phyloP scores from a whole-genome alignment of 2,329 filamentous ascomycete species.

The Colletotrichum endophyticum region DNA sequence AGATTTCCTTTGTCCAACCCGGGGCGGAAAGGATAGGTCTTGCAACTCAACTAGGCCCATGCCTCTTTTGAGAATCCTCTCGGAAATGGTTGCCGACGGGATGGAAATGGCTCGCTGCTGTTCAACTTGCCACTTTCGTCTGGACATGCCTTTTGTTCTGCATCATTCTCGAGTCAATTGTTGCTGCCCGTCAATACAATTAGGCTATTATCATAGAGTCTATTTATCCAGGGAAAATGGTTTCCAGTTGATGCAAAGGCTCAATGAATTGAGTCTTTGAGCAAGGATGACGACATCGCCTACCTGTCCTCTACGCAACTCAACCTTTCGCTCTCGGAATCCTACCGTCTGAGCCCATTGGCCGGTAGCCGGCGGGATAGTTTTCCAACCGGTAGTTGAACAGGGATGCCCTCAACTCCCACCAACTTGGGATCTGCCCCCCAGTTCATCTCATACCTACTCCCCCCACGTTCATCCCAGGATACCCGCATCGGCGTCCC shows the following conservation, averaged over 20 bases:
- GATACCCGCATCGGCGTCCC: not conserved
- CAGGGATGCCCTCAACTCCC: not conserved
- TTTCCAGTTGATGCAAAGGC: not conserved
- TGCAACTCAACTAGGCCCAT: not conserved
- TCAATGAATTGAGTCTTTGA: not conserved
- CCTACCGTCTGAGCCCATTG: not conserved
- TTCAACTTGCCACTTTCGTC: not conserved
- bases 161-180: not conserved
- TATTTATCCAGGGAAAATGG: not conserved
- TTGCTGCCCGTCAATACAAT: not conserved
- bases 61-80: not conserved
- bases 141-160: not conserved
- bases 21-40: not conserved
- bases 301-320: not conserved
- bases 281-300: not conserved
- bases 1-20: not conserved
- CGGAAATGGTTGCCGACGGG: not conserved
- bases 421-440: not conserved
- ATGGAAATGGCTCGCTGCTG: not conserved
- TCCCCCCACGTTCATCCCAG: not conserved
- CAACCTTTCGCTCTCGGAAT: not conserved
- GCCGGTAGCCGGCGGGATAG: not conserved
- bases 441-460: not conserved
- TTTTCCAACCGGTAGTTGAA: not conserved
- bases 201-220: not conserved